Base-by-base conservation (phyloP, 257 asterid genomes). In the Ilex asprella region DNA sequence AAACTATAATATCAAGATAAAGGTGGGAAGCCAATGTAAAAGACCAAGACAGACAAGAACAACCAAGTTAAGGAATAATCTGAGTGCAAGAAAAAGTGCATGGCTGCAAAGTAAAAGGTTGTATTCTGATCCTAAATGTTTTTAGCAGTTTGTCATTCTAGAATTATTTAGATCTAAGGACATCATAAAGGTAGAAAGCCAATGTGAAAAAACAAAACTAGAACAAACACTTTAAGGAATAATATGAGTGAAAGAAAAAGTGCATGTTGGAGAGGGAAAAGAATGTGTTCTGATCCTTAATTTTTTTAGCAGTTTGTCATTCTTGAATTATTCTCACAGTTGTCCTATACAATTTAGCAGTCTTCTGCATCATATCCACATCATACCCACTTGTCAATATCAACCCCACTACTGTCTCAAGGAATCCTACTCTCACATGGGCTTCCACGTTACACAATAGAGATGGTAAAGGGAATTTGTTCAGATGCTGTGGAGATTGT, bases 321-420 rank as follows among this genome's bases (percentile, higher is more conserved):
- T 15, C 3, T 49, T 6, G 10, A 49, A 49, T 49, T 11, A 12
- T 49, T 49, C 54, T 49, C 30, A 56, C 16, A 16, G 10, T 49
- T 43, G 60, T 2, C 59, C 16, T 12, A 12, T 9, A n/a, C 30
- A 44, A 16, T 56, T 47, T 57, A 41, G 56, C 90, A 91, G 98
- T 75, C 78, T 65, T 79, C 92, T 53, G 79, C 78, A 41, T 79
- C 86, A 51, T 85, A 75, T 77, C 89, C 93, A 65, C 44, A 59
- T 30, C 62, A 74, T 71, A 75, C 82, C 59, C 83, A 81, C 73
- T 47, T 91, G 65, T 91, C 98, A 21, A 46, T 91, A 67, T 81
- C 98, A 59, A 82, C 92, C 7, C 96, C 98, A 61, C 78, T 86
- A 59, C 79, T 88, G 49, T 83, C 94, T 60, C 88, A 74, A 79